Base-by-base conservation (phyloP, 225 moss, liverwort and hornwort species). In the Polytrichum formosum region DNA sequence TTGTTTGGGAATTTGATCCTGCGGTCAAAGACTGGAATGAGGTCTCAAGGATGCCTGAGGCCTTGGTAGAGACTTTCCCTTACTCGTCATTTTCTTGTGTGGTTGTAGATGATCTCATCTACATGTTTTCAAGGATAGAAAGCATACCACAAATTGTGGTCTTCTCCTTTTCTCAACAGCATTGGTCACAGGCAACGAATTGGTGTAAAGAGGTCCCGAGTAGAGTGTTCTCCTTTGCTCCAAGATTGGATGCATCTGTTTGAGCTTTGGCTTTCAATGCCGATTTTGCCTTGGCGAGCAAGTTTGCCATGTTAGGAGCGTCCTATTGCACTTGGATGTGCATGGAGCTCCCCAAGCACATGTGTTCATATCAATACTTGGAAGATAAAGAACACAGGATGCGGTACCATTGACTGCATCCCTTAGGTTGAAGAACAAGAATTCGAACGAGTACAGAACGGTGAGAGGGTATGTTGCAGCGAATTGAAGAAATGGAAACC, bases 61-160 rank as follows among this genome's bases (percentile, higher is more conserved):
- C 63, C 55, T 66, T 87, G 63, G 87, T 84, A 61, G 79, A 78
- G 19, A 76, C 28, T 53, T 87, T 83, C 71, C 76, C 83, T 26
- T 87, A 81, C 69, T 83, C 87, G 66, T 87, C 83, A 25, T 83
- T 87, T 60, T 78, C 80, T 66, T 87, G 76, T 46, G 74, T 78
- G 56, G 58, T 83, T 6, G 77, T 80, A 53, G 75, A 68, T n/a
- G 86, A 86, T 64, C 53, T 75, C 61, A 31, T 82, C 54, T 80
- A 73, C 65, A 64, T 86, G 8, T 80, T 82, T 56, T 77, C 79
- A 66, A 72, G 70, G 33, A 77, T 27, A 55, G 59, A 18, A 66
- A 75, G 77, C 22, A 55, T 75, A 31, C 77, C 74, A 27, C 64
- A 67, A 29, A 73, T 64, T 59, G 63, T 79, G 65, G 58, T 67